Conservation (phyloP, 306 rosid genomes). For the Echinosophora koreensis region DNA sequence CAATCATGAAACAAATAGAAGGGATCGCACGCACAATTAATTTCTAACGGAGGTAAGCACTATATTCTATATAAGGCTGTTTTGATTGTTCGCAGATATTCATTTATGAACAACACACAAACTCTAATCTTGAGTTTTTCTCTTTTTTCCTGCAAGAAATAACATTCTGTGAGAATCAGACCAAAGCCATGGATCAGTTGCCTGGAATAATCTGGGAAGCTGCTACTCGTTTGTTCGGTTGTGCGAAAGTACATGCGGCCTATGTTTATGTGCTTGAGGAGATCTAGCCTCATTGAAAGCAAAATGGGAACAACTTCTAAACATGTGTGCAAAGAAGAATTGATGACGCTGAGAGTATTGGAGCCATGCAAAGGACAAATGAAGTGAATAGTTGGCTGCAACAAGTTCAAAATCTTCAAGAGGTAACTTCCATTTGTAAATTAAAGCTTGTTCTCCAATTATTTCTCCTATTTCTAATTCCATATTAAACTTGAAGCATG, state of each 20-base stretch:
- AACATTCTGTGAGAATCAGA: not conserved
- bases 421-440: too few relatives aligned
- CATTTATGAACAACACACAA: not conserved
- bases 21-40: not conserved
- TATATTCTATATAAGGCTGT: not conserved
- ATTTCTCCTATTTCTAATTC: too few relatives aligned
- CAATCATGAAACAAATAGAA: not conserved
- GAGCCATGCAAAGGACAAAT: not conserved
- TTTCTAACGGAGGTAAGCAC: not conserved
- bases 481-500: too few relatives aligned
- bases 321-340: too few relatives aligned
- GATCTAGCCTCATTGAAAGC: too few relatives aligned
- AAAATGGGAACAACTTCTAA: too few relatives aligned
- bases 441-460: too few relatives aligned
- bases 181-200: constrained; percentile 44
- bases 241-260: too few relatives aligned
- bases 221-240: too few relatives aligned
- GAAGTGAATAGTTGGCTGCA: constrained; percentile 37
- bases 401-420: constrained; percentile 10
- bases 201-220: not conserved
- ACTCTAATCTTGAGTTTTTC: not conserved
- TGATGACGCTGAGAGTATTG: not conserved
- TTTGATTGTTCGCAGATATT: not conserved
- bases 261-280: too few relatives aligned
- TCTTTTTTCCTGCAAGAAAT: not conserved